Conservation (phyloP, 306 rosid genomes). For the Rosa rugosa region DNA sequence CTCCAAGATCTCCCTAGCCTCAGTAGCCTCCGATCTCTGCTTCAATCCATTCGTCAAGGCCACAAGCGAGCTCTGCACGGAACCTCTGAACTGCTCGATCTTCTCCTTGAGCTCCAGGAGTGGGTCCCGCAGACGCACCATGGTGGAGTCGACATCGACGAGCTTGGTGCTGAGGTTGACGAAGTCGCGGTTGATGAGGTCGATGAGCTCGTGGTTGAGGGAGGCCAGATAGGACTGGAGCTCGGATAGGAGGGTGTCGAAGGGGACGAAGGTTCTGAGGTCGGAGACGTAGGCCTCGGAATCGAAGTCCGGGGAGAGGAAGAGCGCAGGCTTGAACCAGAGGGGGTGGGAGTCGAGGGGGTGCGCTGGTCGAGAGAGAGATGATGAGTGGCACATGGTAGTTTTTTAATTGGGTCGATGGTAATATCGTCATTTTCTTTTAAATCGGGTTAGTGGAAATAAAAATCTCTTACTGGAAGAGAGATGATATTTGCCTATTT, state of each 20-base stretch:
- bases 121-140: constrained; percentile 95
- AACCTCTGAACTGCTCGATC: constrained; percentile 82
- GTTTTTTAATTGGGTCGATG: too few relatives aligned
- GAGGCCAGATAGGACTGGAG: constrained; percentile 75
- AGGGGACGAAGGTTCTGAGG: too few relatives aligned
- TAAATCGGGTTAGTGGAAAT: too few relatives aligned
- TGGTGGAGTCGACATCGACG: constrained; percentile 86
- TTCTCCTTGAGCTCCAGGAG: constrained; percentile 81
- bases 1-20: constrained; percentile 81
- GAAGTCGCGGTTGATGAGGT: constrained; percentile 94
- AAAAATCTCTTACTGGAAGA: too few relatives aligned
- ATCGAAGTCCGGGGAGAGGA: too few relatives aligned
- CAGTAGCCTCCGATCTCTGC: constrained; percentile 83
- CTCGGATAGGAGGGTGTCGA: constrained; percentile 34
- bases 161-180: constrained; percentile 94
- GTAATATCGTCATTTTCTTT: too few relatives aligned
- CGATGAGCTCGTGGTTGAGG: constrained; percentile 86
- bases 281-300: too few relatives aligned
- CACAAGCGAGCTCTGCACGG: constrained; percentile 68
- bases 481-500: too few relatives aligned
- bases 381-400: too few relatives aligned
- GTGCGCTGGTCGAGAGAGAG: neutral
- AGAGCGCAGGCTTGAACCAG: constrained; percentile 73
- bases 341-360: constrained; percentile 80
- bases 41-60: constrained; percentile 68